Evolutionary conservation across 345 rosid species (phyloP).

Genomic region (Corchorus olitorius): DNA sequence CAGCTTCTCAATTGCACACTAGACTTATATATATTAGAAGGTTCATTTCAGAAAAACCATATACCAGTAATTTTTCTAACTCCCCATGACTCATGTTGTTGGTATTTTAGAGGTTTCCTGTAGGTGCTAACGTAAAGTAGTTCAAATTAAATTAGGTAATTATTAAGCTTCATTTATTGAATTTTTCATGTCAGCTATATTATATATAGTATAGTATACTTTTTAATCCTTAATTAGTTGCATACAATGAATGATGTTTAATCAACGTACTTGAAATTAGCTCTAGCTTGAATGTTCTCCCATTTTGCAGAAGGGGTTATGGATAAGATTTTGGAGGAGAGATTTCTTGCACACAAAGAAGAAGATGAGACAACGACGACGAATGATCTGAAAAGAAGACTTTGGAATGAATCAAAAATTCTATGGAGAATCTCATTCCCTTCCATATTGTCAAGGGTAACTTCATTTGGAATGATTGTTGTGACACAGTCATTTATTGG

Average conservation of each 20-base stretch:
- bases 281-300: not conserved
- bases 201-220: not conserved
- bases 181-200: not conserved
- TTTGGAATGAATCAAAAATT: slow-evolving; percentile 38
- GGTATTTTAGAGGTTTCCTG: too few relatives aligned
- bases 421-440: slow-evolving; percentile 50
- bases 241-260: not conserved
- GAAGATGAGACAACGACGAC: not conserved
- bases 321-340: slow-evolving; percentile 26
- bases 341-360: slow-evolving; percentile 27
- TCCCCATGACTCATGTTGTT: too few relatives aligned
- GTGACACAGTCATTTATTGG: slow-evolving; percentile 47
- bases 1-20: not conserved
- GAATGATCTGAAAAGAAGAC: slow-evolving; percentile 13
- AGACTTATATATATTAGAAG: not conserved
- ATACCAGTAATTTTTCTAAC: not conserved
- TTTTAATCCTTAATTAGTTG: not conserved
- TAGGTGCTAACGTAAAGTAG: too few relatives aligned
- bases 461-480: slow-evolving; percentile 37
- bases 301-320: not conserved
- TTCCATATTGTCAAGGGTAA: slow-evolving; percentile 32
- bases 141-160: too few relatives aligned
- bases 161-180: too few relatives aligned
- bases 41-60: not conserved
- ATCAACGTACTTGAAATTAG: too few relatives aligned